Conservation (phyloP, 345 rosid genomes). For the Mangifera indica region DNA sequence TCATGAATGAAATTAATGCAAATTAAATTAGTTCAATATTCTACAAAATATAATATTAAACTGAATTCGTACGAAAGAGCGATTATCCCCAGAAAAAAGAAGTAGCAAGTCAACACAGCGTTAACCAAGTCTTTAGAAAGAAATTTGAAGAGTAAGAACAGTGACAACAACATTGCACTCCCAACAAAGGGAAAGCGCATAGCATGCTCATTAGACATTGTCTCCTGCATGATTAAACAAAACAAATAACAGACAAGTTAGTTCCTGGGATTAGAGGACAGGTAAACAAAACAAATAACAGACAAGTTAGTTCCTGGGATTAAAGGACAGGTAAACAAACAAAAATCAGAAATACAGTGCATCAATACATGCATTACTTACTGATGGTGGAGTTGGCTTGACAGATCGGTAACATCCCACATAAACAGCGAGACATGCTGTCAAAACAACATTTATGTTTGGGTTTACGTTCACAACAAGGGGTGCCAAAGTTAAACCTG, state of each 20-base stretch:
- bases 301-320: slow-evolving; percentile 4
- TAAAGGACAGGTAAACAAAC: not conserved
- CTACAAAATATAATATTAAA: not conserved
- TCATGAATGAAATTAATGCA: slow-evolving; percentile 16
- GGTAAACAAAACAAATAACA: slow-evolving; percentile 15
- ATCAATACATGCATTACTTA: too few species aligned
- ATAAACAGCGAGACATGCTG: slow-evolving; percentile 87
- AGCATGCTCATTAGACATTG: slow-evolving; percentile 96
- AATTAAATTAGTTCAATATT: not conserved
- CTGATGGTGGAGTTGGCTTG: slow-evolving; percentile 89
- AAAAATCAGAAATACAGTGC: not conserved
- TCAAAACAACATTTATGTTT: slow-evolving; percentile 82
- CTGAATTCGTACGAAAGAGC: slow-evolving; percentile 86
- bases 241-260: slow-evolving; percentile 10
- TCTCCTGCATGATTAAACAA: slow-evolving; percentile 60
- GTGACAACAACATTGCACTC: slow-evolving; percentile 93
- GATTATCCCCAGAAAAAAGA: slow-evolving; percentile 85
- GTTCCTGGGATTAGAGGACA: not conserved
- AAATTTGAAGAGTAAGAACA: slow-evolving; percentile 94
- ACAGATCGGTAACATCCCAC: slow-evolving; percentile 99
- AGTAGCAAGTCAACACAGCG: slow-evolving; percentile 89
- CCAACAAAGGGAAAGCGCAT: slow-evolving; percentile 99
- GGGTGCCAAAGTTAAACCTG: slow-evolving; percentile 93
- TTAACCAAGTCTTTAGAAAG: slow-evolving; percentile 94
- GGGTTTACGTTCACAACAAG: slow-evolving; percentile 86